Evolutionary conservation across 805 yeast species (phyloP).

Genomic region (Ogataea degrootiae): DNA sequence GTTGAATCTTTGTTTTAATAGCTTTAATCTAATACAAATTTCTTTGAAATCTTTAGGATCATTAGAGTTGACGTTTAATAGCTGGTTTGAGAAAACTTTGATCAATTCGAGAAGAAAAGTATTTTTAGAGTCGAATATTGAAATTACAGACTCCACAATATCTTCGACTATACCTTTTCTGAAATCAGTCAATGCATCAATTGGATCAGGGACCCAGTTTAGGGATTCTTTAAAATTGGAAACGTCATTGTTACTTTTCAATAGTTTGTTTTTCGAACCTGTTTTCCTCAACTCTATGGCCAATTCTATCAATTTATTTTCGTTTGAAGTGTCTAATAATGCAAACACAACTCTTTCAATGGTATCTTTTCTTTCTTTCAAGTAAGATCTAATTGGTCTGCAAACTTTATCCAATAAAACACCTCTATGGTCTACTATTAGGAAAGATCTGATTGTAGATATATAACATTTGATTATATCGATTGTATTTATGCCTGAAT

Average conservation of each 20-base stretch:
- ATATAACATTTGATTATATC: slow-evolving; percentile 68
- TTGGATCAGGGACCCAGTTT: slow-evolving; percentile 80
- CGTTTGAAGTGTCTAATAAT: slow-evolving; percentile 43
- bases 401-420: slow-evolving; percentile 75
- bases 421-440: slow-evolving; percentile 81
- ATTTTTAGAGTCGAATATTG: slow-evolving; percentile 67
- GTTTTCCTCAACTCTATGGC: slow-evolving; percentile 45
- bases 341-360: slow-evolving; percentile 68
- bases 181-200: slow-evolving; percentile 87
- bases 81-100: slow-evolving; percentile 50
- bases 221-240: slow-evolving; percentile 42
- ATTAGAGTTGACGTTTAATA: slow-evolving; percentile 41
- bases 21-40: slow-evolving; percentile 39
- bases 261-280: slow-evolving; percentile 19
- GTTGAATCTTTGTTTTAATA: slow-evolving; percentile 62
- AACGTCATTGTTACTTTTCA: slow-evolving; percentile 5
- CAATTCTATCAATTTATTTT: slow-evolving; percentile 46
- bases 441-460: slow-evolving; percentile 64
- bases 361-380: slow-evolving; percentile 72
- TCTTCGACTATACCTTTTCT: slow-evolving; percentile 57
- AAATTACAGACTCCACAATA: slow-evolving; percentile 63
- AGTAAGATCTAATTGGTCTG: slow-evolving; percentile 66
- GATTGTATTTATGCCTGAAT: slow-evolving; percentile 76
- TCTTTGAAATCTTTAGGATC: slow-evolving; percentile 38
- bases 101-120: slow-evolving; percentile 63